Base-by-base conservation (phyloP, 164 flowering plant species). In the Saururus chinensis region DNA sequence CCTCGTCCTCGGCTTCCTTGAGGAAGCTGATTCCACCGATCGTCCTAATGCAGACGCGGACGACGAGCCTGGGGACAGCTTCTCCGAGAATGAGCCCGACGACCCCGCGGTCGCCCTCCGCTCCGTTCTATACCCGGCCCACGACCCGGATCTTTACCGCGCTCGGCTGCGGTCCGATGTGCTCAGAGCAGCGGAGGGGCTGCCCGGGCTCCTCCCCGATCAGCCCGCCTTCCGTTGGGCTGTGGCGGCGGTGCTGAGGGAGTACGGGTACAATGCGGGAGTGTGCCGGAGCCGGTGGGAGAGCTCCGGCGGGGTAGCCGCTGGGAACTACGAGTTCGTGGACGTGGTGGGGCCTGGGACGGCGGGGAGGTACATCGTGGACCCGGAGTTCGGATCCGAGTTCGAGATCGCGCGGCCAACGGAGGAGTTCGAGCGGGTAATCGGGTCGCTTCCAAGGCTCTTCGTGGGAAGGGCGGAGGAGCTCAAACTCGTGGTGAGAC, bases 261-360 rank as follows among this genome's bases (percentile, higher is more conserved):
- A 76, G 12, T 41, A 52, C 54, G 93, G 92, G 6, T 72, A 80
- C 77, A 83, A 89, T 73, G 98, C 95, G 12, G 96, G 84, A 30
- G 70, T 92, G 54, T 92, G 98, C 73, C 88, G 84, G 70, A 74
- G 89, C 0, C 80, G 70, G 42, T 92, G 97, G 98, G 80, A 77
- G 62, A 62, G 64, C 30, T 69, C 76, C 22, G 78, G 78, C 24
- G 74, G 71, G 20, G 56, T 85, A 19, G 64, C 82, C 48, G 87
- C 79, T 55, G 96, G 98, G 0, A 79, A 64, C 81, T 79, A 88
- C 78, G 97, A 88, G 81, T 85, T 77, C 69, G 71, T 83, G 68
- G 89, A 82, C 66, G 81, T 83, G 0, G 63, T 76, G 16, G 57
- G 53, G 22, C 60, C 71, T 6, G 61, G 49, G 9, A 22, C 4